Conservation (phyloP, 2,329 filamentous ascomycete species). For the Aureobasidium namibiae region DNA sequence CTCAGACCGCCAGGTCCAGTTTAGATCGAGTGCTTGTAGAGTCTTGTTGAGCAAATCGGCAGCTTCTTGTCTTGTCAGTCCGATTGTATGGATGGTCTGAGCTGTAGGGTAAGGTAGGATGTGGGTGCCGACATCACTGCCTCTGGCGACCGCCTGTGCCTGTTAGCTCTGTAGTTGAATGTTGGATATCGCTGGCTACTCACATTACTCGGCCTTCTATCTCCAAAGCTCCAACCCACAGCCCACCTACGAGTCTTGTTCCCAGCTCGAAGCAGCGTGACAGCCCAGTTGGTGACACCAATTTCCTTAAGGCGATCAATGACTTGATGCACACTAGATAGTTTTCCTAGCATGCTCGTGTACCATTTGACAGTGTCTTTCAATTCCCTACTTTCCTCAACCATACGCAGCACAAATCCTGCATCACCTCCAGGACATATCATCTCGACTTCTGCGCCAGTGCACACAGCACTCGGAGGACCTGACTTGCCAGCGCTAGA, state of each 20-base stretch:
- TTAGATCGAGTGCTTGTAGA: slow-evolving; percentile 44
- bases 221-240: slow-evolving; percentile 75
- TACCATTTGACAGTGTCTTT: slow-evolving; percentile 70
- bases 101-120: slow-evolving; percentile 40
- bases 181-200: not conserved
- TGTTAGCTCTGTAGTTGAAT: not conserved
- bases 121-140: slow-evolving; percentile 21
- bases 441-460: slow-evolving; percentile 78
- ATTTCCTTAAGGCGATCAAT: slow-evolving; percentile 48
- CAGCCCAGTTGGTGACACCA: slow-evolving; percentile 67
- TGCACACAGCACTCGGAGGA: slow-evolving; percentile 64
- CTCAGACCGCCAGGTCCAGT: slow-evolving; percentile 56
- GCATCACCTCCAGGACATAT: slow-evolving; percentile 65
- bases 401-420: slow-evolving; percentile 62
- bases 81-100: slow-evolving; percentile 34
- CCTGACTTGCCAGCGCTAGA: slow-evolving; percentile 58
- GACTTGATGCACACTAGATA: slow-evolving; percentile 57
- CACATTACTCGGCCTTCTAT: slow-evolving; percentile 54
- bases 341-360: slow-evolving; percentile 81
- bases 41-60: not conserved
- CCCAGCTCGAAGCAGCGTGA: slow-evolving; percentile 72
- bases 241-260: slow-evolving; percentile 77
- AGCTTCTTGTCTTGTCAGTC: not conserved
- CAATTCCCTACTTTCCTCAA: slow-evolving; percentile 58
- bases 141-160: slow-evolving; percentile 19